A percentile compares a stretch with the other conserved stretches of the same genome.
phyloP scores from a whole-genome alignment of 495 filamentous ascomycete species.

The Aspergillus leporis region DNA sequence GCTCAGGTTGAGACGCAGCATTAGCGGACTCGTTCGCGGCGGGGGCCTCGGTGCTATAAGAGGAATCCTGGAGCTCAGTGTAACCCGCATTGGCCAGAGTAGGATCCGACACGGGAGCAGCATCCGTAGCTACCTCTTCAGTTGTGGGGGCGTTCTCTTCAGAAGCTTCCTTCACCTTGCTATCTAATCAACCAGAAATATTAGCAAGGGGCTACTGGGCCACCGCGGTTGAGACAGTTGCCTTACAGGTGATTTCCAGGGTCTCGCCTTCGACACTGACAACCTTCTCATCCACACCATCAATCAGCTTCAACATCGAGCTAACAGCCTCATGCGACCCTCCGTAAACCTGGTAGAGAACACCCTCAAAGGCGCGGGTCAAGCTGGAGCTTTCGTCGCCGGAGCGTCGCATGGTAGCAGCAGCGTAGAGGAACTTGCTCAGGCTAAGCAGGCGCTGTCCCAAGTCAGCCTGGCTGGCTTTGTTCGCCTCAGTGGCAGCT shows the following conservation, averaged over 20 bases:
- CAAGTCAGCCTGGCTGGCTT: conserved; percentile 53
- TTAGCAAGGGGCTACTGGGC: conserved; percentile 19
- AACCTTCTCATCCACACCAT: conserved; percentile 74
- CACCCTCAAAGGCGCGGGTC: conserved; percentile 84
- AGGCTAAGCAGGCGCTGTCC: conserved; percentile 61
- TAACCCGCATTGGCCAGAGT: conserved; percentile 74
- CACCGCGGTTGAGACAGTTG: background rate
- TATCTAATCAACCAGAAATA: conserved; percentile 49
- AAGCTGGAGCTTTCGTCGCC: conserved; percentile 67
- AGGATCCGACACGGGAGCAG: conserved; percentile 62
- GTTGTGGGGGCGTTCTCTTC: conserved; percentile 38
- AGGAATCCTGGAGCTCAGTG: conserved; percentile 64
- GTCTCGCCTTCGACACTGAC: conserved; percentile 60
- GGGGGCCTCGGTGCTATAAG: conserved; percentile 23
- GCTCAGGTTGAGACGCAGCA: conserved; percentile 34
- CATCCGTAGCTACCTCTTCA: conserved; percentile 31
- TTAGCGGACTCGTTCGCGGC: conserved; percentile 19
- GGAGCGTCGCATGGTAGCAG: conserved; percentile 67
- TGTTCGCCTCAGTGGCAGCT: conserved; percentile 60
- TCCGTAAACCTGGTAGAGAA: conserved; percentile 83
- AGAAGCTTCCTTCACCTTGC: conserved; percentile 62
- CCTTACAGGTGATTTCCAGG: conserved; percentile 78
- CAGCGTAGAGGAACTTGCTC: conserved; percentile 78
- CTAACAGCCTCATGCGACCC: conserved; percentile 80
- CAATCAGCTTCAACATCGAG: conserved; percentile 80